Conservation (phyloP, 345 rosid species). For the Balakata baccata region DNA sequence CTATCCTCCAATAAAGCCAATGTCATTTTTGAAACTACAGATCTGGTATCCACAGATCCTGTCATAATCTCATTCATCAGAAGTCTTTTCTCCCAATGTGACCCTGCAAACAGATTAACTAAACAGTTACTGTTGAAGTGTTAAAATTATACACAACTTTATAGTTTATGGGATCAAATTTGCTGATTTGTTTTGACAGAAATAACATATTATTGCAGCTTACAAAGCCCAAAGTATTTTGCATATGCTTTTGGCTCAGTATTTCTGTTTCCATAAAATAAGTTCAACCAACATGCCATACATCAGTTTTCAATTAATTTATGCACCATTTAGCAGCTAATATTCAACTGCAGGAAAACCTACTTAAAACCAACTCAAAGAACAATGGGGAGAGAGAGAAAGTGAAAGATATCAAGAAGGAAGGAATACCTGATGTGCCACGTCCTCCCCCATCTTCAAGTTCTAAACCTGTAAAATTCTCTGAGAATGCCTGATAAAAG, state of each 20-base stretch:
- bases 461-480: conserved; percentile 93
- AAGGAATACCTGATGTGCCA: conserved; percentile 77
- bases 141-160: not conserved
- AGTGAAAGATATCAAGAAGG: not conserved
- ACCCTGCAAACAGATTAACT: conserved; percentile 47
- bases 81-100: conserved; percentile 99
- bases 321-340: not conserved
- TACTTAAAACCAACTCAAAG: not conserved
- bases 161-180: not conserved
- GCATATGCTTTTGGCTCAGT: not conserved
- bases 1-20: conserved; percentile 94
- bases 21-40: conserved; percentile 98
- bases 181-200: not conserved
- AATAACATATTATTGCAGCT: conserved; percentile 2
- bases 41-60: conserved; percentile 96
- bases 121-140: conserved; percentile 11
- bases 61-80: conserved; percentile 99
- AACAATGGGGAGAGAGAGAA: not conserved
- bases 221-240: not conserved
- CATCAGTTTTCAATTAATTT: not conserved
- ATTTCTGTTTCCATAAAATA: not conserved
- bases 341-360: not conserved
- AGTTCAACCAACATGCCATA: not conserved
- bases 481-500: conserved; percentile 73
- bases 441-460: conserved; percentile 99